These are phyloP conservation scores for Penicillium glabrum DNA, from an alignment of 2,329 filamentous ascomycete genomes.

Conservation along the genomic window DNA sequence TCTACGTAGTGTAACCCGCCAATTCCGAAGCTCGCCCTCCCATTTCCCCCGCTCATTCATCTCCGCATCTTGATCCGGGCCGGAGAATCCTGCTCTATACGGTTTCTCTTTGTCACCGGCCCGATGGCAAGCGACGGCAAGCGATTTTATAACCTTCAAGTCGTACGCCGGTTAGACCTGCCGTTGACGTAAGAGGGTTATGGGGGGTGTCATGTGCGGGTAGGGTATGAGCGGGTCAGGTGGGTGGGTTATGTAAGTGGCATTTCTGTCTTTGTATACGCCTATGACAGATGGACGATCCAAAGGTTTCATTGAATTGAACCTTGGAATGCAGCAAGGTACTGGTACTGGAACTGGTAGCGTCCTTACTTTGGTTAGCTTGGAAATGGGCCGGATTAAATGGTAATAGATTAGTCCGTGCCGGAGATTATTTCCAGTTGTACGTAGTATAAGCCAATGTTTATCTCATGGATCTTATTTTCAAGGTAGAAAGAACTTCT, in stretches of 20 bases:
- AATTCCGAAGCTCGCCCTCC: not conserved
- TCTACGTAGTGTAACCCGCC: not conserved
- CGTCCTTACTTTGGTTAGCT: no score
- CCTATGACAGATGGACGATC: no score
- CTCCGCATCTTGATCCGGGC: slow-evolving; percentile 13
- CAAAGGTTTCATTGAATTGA: no score
- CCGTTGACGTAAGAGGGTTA: slow-evolving; percentile 7
- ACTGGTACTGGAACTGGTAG: no score
- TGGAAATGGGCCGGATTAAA: no score
- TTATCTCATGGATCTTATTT: no score
- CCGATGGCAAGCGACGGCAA: slow-evolving; percentile 37
- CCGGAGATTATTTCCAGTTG: no score
- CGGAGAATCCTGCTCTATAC: slow-evolving; percentile 11
- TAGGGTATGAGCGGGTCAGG: slow-evolving; percentile 9
- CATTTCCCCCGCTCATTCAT: slow-evolving; percentile 1
- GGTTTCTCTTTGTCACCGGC: slow-evolving; percentile 31
- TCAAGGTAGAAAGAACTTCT: no score
- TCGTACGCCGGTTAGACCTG: slow-evolving; percentile 10
- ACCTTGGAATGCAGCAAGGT: no score
- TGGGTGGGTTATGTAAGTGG: not conserved
- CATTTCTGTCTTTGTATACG: no score
- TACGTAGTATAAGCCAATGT: no score
- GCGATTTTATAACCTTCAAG: slow-evolving; percentile 18
- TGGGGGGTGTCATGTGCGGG: slow-evolving; percentile 1
- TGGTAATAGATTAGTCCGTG: no score